phyloP scores from a whole-genome alignment of 202 grass and related monocot genomes.

The Zoysia matrella region DNA sequence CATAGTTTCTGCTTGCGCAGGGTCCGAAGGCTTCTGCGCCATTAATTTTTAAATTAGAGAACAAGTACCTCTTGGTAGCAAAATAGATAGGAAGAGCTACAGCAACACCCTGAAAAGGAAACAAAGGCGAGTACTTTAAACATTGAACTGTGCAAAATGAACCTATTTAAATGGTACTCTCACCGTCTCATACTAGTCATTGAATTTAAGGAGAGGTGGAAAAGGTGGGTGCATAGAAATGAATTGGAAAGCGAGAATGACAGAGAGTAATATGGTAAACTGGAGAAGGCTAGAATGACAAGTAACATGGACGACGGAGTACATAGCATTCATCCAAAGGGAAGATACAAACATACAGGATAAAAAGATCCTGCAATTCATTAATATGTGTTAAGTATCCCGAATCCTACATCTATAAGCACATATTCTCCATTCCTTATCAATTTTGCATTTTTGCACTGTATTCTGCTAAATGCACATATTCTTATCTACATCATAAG shows the following conservation, averaged over 20 bases:
- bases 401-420: constrained; percentile 26
- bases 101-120: constrained; percentile 79
- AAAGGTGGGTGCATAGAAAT: too few relatives aligned
- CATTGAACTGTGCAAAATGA: constrained; percentile 10
- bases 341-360: not conserved
- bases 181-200: too few relatives aligned
- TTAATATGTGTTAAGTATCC: not conserved
- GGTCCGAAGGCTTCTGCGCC: not conserved
- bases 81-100: constrained; percentile 98
- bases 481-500: not conserved
- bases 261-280: too few relatives aligned
- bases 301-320: not conserved
- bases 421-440: not conserved
- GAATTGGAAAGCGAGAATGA: too few relatives aligned
- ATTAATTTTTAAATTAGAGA: constrained; percentile 32
- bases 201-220: not conserved
- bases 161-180: too few relatives aligned
- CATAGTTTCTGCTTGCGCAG: too few relatives aligned
- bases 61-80: constrained; percentile 88
- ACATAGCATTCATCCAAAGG: constrained; percentile 8
- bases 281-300: too few relatives aligned
- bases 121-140: constrained; percentile 24
- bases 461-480: constrained; percentile 16
- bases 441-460: not conserved
- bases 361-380: not conserved